Evolutionary conservation across 768 basidiomycete genomes (phyloP), one percentile per base, ranked within the genome.

Genomic region (Clitopilus passeckerianus): DNA sequence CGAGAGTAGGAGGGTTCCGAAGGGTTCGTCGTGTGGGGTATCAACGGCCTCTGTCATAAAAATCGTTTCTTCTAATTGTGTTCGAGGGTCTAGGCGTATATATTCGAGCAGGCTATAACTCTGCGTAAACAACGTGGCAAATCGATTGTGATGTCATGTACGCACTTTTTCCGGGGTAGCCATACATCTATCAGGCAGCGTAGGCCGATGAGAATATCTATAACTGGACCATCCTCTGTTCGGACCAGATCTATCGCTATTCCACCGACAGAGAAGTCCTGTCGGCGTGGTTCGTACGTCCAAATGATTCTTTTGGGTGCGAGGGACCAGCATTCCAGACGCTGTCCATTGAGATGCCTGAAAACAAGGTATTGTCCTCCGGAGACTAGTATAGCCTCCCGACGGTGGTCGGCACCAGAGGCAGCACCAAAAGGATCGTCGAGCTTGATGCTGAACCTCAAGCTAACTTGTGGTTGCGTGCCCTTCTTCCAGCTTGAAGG

Each of bases 401-500:
- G 16, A 16, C 46, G 12, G 18, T 50, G 37, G 37, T 41, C 37
- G n/a, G n/a, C 37, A 14, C 37, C n/a, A 14, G 37, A 41, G 10
- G 8, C 2, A 14, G 27, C 24, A 23, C 27, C 18, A 35, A 34
- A 23, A 2, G 30, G 22, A 23, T 53, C 52, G 10, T 54, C 34
- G n/a, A 59, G 34, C 9, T 35, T 30, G 24, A 54, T 10, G n/a
- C 20, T 54, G 23, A 23, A 53, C 6, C 33, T 16, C 50, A 54
- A 10, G 20, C 8, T 53, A n/a, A 52, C 52, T 41, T 14, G 37
- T 41, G 37, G n/a, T 41, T 12, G 16, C 22, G 22, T 18, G 30
- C 6, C 52, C 23, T 53, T 30, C 23, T 54, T 34, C 63, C 63
- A 64, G 12, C 58, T 61, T 23, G 34, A 46, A 33, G 63, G 63